A percentile compares a stretch with the other conserved stretches of the same genome.
Evolutionary conservation across 371 early-diverging fungal species (phyloP).

Genomic region (Umbelopsis sp.): DNA sequence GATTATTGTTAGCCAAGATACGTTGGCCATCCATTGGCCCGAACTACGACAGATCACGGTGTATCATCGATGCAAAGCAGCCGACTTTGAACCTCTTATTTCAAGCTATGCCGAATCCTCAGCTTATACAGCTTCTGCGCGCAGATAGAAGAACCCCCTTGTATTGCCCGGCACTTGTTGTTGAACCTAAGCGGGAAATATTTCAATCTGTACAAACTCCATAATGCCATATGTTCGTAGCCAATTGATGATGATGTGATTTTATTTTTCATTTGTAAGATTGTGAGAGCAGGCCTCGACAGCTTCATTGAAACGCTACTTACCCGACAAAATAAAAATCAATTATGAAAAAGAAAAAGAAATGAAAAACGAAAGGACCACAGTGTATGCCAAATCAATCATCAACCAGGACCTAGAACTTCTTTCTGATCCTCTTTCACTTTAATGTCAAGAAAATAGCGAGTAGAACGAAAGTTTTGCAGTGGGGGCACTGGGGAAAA

Average conservation of each 20-base stretch:
- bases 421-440: neutral
- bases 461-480: neutral
- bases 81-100: neutral
- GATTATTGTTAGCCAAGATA: neutral
- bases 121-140: neutral
- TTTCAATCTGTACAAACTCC: too few species aligned
- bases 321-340: neutral
- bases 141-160: too few species aligned
- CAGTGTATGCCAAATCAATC: too few species aligned
- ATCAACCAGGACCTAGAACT: neutral
- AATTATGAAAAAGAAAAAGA: neutral
- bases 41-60: neutral
- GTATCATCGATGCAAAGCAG: neutral
- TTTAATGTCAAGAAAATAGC: neutral
- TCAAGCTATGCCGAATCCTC: neutral
- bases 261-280: neutral
- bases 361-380: too few species aligned
- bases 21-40: neutral
- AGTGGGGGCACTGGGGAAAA: too few species aligned
- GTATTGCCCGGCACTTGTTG: too few species aligned
- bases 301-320: neutral
- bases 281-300: neutral
- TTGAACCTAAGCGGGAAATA: too few species aligned
- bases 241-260: neutral
- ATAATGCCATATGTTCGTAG: neutral